phyloP scores from a whole-genome alignment of 1,284 basidiomycete species.

The Kalmanozyma brasiliensis region DNA sequence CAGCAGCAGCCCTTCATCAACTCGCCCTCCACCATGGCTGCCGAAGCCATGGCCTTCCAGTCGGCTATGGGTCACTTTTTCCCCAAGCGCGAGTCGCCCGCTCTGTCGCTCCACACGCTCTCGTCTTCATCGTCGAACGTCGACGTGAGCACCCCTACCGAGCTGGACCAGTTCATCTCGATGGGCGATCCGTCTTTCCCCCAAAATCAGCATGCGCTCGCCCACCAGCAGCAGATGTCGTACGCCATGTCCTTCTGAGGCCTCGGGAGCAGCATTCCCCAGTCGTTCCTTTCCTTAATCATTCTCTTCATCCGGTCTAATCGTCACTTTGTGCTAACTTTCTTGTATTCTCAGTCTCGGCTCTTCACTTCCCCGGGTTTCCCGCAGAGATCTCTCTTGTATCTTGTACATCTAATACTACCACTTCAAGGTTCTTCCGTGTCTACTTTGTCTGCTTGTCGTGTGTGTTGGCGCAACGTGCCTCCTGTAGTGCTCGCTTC shows the following conservation, averaged over 20 bases:
- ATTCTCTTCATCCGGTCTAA: neutral
- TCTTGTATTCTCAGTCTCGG: too few species aligned
- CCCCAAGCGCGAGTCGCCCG: constrained; percentile 27
- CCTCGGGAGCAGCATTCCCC: too few species aligned
- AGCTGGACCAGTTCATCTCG: constrained; percentile 34
- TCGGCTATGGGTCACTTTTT: constrained; percentile 47
- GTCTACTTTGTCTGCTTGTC: too few species aligned
- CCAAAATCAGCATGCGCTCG: constrained; percentile 6
- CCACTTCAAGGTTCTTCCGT: too few species aligned
- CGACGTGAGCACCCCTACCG: constrained; percentile 21
- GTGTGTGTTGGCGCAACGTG: too few species aligned
- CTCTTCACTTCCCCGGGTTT: too few species aligned
- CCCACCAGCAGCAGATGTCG: constrained; percentile 13
- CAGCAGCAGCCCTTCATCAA: constrained; percentile 19
- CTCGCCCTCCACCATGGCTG: constrained; percentile 20
- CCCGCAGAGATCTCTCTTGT: too few species aligned
- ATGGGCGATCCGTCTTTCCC: constrained; percentile 8
- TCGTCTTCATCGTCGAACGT: constrained; percentile 19
- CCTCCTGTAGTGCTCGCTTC: too few species aligned
- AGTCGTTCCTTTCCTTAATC: too few species aligned
- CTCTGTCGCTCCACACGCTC: constrained; percentile 15
- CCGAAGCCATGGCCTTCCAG: constrained; percentile 31
- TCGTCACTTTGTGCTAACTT: neutral
- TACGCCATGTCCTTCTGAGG: constrained; percentile 21
- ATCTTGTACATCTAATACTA: too few species aligned